A percentile compares a stretch with the other conserved stretches of the same genome.
These are phyloP conservation scores for Penicillium sp. DNA, from an alignment of 2,329 filamentous ascomycete genomes.

Conservation along the genomic window DNA sequence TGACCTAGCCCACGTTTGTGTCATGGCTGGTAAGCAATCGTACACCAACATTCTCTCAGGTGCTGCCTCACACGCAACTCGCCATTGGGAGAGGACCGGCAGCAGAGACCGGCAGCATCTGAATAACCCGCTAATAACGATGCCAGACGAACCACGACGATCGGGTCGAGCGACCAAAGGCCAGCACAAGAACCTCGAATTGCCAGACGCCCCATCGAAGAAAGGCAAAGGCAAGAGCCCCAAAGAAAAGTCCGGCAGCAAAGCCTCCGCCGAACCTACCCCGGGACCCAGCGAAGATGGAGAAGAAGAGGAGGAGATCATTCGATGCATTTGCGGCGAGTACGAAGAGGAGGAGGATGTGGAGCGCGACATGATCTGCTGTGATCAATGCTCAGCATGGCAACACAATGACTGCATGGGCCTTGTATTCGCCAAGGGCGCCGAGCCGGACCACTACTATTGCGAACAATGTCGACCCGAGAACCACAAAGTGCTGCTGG, in stretches of 20 bases:
- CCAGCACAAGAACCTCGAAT: slow-evolving; percentile 87
- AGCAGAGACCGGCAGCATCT: background rate
- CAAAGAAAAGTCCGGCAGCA: slow-evolving; percentile 45
- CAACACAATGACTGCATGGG: slow-evolving; percentile 97
- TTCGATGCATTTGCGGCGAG: slow-evolving; percentile 90
- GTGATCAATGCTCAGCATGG: slow-evolving; percentile 90
- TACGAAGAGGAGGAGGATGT: slow-evolving; percentile 83
- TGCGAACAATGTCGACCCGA: slow-evolving; percentile 88
- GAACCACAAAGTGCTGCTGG: slow-evolving; percentile 77
- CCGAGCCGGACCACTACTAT: slow-evolving; percentile 81
- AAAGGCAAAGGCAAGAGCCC: slow-evolving; percentile 50
- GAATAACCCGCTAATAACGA: slow-evolving; percentile 31
- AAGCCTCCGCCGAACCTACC: slow-evolving; percentile 50
- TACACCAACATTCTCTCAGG: slow-evolving; percentile 26
- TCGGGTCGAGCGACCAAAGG: slow-evolving; percentile 96
- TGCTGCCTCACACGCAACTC: slow-evolving; percentile 4
- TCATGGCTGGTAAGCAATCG: slow-evolving; percentile 64
- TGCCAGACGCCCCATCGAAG: slow-evolving; percentile 58
- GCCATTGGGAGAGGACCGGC: background rate
- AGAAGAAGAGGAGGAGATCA: slow-evolving; percentile 72
- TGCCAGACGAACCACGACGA: slow-evolving; percentile 79
- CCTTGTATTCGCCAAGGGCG: slow-evolving; percentile 72
- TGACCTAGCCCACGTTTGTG: slow-evolving; percentile 31
- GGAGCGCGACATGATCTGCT: slow-evolving; percentile 91
- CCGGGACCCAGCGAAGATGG: slow-evolving; percentile 53